Percentiles rank a stretch among this genome's conserved stretches.
Evolutionary conservation across 371 early-diverging fungal species (phyloP).

Genomic region (Circinella umbellata): DNA sequence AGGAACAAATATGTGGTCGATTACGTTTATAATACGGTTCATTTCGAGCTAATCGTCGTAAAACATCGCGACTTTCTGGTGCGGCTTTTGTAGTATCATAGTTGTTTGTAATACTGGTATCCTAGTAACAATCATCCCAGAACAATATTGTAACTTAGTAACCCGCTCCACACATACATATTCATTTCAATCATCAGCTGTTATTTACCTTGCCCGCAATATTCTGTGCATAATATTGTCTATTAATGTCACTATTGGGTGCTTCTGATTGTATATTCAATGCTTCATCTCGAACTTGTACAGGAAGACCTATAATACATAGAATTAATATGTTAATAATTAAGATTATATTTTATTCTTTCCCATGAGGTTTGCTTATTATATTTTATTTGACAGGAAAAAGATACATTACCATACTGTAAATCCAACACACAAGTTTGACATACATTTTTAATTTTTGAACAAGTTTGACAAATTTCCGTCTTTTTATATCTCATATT

Average conservation of each 20-base stretch:
- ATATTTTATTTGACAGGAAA: neutral
- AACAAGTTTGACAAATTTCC: conserved; percentile 96
- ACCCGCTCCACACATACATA: too few species aligned
- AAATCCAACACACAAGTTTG: conserved; percentile 97
- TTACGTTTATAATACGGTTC: conserved; percentile 95
- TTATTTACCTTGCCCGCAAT: conserved; percentile 74
- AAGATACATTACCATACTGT: conserved; percentile 73
- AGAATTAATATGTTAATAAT: neutral
- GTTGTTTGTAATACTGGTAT: conserved; percentile 31
- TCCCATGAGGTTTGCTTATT: too few species aligned
- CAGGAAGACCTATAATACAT: conserved; percentile 70
- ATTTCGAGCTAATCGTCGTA: conserved; percentile 80
- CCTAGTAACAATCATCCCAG: neutral
- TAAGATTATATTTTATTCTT: too few species aligned
- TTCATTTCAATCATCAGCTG: too few species aligned
- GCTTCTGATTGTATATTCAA: conserved; percentile 75
- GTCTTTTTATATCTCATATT: conserved; percentile 97
- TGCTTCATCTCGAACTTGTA: conserved; percentile 92
- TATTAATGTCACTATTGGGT: conserved; percentile 86
- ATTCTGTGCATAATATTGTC: conserved; percentile 87
- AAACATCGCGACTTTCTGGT: conserved; percentile 79
- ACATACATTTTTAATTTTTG: conserved; percentile 97
- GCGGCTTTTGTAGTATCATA: conserved; percentile 79
- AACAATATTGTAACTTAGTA: too few species aligned
- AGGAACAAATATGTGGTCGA: conserved; percentile 91